Conservation (phyloP, 2,329 filamentous ascomycete species). For the Trichoderma atrobrunneum region DNA sequence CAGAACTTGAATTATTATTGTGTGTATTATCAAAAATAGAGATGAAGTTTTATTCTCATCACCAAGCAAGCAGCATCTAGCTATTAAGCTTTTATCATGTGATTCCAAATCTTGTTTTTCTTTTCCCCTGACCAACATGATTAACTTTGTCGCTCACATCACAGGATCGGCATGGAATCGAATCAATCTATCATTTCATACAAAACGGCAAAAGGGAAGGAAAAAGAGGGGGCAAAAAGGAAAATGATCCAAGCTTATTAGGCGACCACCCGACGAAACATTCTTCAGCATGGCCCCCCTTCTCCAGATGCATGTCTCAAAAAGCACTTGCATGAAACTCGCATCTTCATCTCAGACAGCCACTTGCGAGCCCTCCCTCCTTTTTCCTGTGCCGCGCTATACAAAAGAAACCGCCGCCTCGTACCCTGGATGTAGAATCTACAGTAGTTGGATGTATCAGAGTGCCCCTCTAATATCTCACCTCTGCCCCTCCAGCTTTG, state of each 20-base stretch:
- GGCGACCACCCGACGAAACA: background rate
- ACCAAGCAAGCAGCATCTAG: background rate
- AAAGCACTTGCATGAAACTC: background rate
- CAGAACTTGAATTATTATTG: background rate
- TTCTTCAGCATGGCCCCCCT: background rate
- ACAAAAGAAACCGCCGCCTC: background rate
- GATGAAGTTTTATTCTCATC: background rate
- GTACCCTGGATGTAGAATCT: background rate
- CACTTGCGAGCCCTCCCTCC: background rate
- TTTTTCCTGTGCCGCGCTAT: background rate
- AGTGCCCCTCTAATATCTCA: background rate
- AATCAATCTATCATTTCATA: background rate
- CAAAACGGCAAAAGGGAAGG: background rate
- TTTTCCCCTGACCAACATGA: background rate
- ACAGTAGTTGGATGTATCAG: background rate
- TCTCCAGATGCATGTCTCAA: constrained; percentile 3
- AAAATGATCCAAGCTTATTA: background rate
- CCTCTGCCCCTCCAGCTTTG: background rate
- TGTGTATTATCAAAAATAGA: background rate
- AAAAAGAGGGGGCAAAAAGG: background rate
- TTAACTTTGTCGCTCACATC: background rate
- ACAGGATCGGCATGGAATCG: background rate
- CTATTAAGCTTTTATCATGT: background rate
- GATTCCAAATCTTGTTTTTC: background rate
- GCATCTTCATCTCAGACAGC: constrained; percentile 7